Evolutionary conservation across 192 early-diverging fungal genomes (phyloP).

Genomic region (Backusella tuberculispora): DNA sequence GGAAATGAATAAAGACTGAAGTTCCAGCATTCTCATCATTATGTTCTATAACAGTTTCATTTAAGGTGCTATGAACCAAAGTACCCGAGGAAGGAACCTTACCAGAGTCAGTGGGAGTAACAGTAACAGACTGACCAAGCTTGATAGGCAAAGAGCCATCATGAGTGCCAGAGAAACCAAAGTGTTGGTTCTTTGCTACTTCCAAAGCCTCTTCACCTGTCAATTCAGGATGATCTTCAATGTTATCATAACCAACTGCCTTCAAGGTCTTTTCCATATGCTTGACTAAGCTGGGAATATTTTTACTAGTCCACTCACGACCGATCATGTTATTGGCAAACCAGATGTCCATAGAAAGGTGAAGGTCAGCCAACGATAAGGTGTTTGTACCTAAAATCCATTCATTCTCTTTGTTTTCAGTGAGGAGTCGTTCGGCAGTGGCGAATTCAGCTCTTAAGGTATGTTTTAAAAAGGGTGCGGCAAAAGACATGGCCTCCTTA

Average conservation of each 20-base stretch:
- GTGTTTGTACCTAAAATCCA: slow-evolving; percentile 32
- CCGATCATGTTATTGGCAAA: slow-evolving; percentile 6
- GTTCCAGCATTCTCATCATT: slow-evolving; percentile 10
- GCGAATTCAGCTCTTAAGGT: slow-evolving; percentile 23
- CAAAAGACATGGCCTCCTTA: neutral
- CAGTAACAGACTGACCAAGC: slow-evolving; percentile 26
- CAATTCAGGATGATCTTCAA: neutral
- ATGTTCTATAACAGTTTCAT: slow-evolving; percentile 14
- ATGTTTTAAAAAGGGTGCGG: slow-evolving; percentile 1
- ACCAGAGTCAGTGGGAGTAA: slow-evolving; percentile 33
- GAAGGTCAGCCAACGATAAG: slow-evolving; percentile 26
- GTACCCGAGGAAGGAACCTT: slow-evolving; percentile 20
- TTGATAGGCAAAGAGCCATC: slow-evolving; percentile 10
- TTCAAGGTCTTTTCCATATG: slow-evolving; percentile 18
- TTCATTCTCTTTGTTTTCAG: neutral
- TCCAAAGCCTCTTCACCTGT: slow-evolving; percentile 35
- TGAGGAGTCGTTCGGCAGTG: slow-evolving; percentile 7
- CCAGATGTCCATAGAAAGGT: slow-evolving; percentile 25
- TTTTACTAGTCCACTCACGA: slow-evolving; percentile 5
- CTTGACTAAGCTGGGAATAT: slow-evolving; percentile 8
- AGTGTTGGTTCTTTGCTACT: slow-evolving; percentile 12
- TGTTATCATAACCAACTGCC: neutral
- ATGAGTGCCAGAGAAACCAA: neutral
- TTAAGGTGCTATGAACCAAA: slow-evolving; percentile 13
- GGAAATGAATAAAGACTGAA: slow-evolving; percentile 31